Evolutionary conservation across 352 stramenopile genomes (phyloP).

Genomic region (Globisporangium cederbergense): DNA sequence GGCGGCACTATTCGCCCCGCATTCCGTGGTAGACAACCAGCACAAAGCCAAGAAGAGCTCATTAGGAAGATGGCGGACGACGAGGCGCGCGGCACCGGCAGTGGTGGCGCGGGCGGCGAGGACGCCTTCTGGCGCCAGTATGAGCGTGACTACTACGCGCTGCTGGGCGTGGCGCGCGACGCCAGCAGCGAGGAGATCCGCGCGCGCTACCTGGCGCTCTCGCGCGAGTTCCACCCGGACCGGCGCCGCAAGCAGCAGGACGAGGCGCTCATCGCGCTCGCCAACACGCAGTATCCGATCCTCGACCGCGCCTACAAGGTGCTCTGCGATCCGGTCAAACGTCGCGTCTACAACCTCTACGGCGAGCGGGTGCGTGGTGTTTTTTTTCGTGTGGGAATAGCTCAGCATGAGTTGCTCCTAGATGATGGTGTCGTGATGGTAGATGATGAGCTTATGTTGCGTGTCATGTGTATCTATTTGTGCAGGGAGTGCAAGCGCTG

Average conservation of each 20-base stretch:
- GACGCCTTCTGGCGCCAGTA: slow-evolving; percentile 44
- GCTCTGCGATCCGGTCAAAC: slow-evolving; percentile 60
- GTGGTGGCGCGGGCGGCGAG: slow-evolving; percentile 16
- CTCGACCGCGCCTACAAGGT: slow-evolving; percentile 84
- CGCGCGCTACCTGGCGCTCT: slow-evolving; percentile 61
- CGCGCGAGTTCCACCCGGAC: slow-evolving; percentile 85
- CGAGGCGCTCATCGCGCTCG: slow-evolving; percentile 48
- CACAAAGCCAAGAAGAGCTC: not conserved
- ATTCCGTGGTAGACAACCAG: slow-evolving; percentile 6
- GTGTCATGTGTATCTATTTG: not conserved
- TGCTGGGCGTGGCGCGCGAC: slow-evolving; percentile 61
- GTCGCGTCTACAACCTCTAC: slow-evolving; percentile 73
- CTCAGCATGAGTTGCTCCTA: not conserved
- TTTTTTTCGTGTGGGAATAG: slow-evolving; percentile 3
- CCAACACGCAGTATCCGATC: slow-evolving; percentile 76
- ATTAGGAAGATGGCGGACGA: slow-evolving; percentile 6
- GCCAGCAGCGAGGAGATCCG: slow-evolving; percentile 66
- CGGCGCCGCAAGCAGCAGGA: slow-evolving; percentile 46
- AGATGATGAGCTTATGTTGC: not conserved
- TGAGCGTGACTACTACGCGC: slow-evolving; percentile 83
- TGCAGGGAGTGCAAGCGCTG: slow-evolving; percentile 50
- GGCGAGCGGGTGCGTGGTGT: slow-evolving; percentile 44
- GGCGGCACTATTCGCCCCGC: slow-evolving; percentile 1
- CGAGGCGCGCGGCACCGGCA: not conserved
- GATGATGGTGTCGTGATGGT: not conserved